Evolutionary conservation across 108 stramenopile genomes (phyloP), one percentile per base, ranked within the genome.

Genomic region (Nannochloropsis gaditana): DNA sequence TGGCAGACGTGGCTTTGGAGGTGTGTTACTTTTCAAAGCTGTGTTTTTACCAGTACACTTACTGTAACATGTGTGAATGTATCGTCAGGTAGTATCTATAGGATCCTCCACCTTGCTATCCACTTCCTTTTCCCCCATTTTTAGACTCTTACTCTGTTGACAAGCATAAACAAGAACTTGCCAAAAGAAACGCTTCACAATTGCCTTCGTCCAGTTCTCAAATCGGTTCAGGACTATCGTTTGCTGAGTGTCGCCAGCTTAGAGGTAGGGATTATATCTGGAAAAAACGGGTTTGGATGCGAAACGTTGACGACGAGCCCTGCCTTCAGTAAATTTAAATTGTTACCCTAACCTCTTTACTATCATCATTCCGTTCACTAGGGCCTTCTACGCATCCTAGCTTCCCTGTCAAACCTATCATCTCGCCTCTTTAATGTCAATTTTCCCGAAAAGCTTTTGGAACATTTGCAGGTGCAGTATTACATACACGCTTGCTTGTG

Each of bases 391-490:
- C 59, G 59, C 59, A 73, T 73, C 59, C 8, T 73, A 73, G 59
- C 59, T n/a, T 73, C 59, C 4, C 59, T 73, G 19, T 73, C 59
- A 15, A 73, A 73, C 59, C 59, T 73, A n/a, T 73, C 59, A 0
- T 73, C 59, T 15, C 59, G 59, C 59, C 59, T 73, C 8, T 73
- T 73, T 2, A 73, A 73, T n/a, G 59, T 73, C 19, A 73, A 73
- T n/a, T 73, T 73, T n/a, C 59, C 59, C 59, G 59, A 73, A n/a
- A 73, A 73, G n/a, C 59, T 73, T n/a, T 73, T 73, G n/a, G 59
- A 73, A 8, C 59, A 73, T n/a, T n/a, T 73, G 5, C 59, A 73
- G 59, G 59, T 73, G n/a, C 15, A n/a, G 59, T 31, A 31, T 31
- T 31, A 31, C 31, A 31, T 31, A 31, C 31, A 31, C 31, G 31